Base-by-base conservation (phyloP, 2,329 filamentous ascomycete genomes). In the Curvularia verruculosa region DNA sequence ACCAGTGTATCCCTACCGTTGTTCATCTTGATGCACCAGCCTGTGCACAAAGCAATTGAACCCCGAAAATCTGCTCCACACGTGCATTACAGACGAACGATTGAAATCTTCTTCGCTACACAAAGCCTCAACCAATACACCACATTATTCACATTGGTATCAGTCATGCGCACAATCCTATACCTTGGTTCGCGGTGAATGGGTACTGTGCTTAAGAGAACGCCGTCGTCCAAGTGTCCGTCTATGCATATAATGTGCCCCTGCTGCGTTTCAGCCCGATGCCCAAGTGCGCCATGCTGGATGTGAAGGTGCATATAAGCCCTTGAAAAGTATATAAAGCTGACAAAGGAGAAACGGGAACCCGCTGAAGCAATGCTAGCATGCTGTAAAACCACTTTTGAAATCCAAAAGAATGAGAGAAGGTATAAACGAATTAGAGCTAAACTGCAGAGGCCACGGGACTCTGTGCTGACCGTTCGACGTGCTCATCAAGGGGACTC, bases 381-480 rank as follows among this genome's bases (percentile, higher is more conserved):
- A 63, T 57, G 55, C 34, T 47, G 49, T 51, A 52, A 59, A 58
- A 49, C 40, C 43, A 52, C 55, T 66, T 68, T 66, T 54, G 44
- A 61, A 61, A 56, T 53, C 55, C 59, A 61, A 56, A 62, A 39
- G 56, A 51, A 62, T 49, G 50, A 49, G 60, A 46, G 40, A 51
- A 49, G 40, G 47, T 58, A 51, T 49, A 39, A 53, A 50, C 36
- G 29, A 54, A 28, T 45, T 29, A 6, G 28, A 46, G 15, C 49
- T 62, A 70, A 24, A 63, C 64, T 44, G 63, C 56, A 8, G 65
- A 61, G 9, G 56, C 44, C 49, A 64, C 62, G 1, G 62, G 48
- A 28, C 53, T 59, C 13, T 41, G 45, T 40, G 23, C 49, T n/a
- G 15, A 66, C 15, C 28, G 60, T 54, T 57, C 54, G 3, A 60